Evolutionary conservation across 371 early-diverging fungal genomes (phyloP), one percentile per base, ranked within the genome.

Genomic region (Rhizomucor pusillus): DNA sequence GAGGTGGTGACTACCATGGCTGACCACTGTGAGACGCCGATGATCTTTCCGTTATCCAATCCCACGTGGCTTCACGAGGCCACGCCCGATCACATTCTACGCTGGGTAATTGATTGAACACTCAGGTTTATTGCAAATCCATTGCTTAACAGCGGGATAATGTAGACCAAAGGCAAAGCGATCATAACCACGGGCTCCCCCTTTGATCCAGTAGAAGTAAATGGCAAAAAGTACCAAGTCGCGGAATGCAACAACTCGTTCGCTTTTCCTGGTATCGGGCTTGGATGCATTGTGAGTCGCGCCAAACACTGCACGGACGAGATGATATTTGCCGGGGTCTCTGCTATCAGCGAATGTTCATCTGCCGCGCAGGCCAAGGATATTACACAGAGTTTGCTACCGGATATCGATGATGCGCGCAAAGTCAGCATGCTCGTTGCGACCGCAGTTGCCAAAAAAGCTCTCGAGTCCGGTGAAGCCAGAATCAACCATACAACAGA

Each of bases 121-220:
- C 5, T 11, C 11, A 35, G 22, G 35, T 16, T 52, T 1, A 43
- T 43, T n/a, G 13, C 24, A 24, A 11, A n/a, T n/a, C n/a, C n/a
- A n/a, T n/a, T n/a, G n/a, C n/a, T n/a, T n/a, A n/a, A n/a, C n/a
- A n/a, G n/a, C n/a, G n/a, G n/a, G n/a, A n/a, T n/a, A n/a, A n/a
- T n/a, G 19, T 44, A 57, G 57, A 69, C 68, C 13, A 34, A 71
- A 9, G 66, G 70, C 14, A 56, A 54, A 16, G 54, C 40, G 3
- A 49, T 71, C 20, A 51, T 65, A 12, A 65, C 71, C 11, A 65
- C 69, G 2, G 71, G 71, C 12, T 62, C 63, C 18, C 69, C 70
- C 10, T 71, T 65, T 50, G 62, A 59, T 4, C 64, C 58, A 5
- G 71, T 69, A 19, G 35, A 45, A n/a, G 50, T 51, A 35, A 39